Base-by-base conservation (phyloP, 352 stramenopile genomes). In the Phytopythium kandeliae region DNA sequence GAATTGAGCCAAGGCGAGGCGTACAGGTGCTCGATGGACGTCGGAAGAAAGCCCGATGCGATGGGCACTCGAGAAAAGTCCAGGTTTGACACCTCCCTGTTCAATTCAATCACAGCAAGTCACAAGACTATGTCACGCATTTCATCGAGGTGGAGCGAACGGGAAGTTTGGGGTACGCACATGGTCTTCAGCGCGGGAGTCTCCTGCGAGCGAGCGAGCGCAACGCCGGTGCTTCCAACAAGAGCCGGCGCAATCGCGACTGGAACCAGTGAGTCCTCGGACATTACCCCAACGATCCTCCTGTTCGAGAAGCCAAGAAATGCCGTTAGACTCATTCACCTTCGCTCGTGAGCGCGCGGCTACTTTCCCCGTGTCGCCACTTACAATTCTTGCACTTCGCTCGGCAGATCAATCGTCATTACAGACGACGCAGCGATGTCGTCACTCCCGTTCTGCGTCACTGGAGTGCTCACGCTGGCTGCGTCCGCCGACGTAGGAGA, bases 51-150 rank as follows among this genome's bases (percentile, higher is more conserved):
- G 17, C 44, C 60, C 35, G 48, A 19, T 19, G 22, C 54, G 19
- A 75, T 61, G 4, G 51, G 22, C 28, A 70, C 36, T n/a, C 49
- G 30, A 42, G 24, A 62, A 22, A 75, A 55, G 28, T 75, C 66
- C 19, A 75, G 28, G 40, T 75, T 75, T 28, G 50, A 60, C 15
- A 75, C 31, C 26, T 72, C 63, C 33, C 66, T 75, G 40, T 15
- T 17, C 34, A 6, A 56, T 33, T 7, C 6, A 26, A 13, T 1
- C 22, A 21, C 19, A 31, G 22, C 24, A 3, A 16, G 25, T 21
- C 3, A 25, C 16, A 15, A 24, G 13, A 16, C n/a, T 1, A 15
- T 3, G 17, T 36, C 15, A 16, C 11, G 10, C 0, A 10, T 5
- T 17, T 17, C 8, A 43, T 45, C 12, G 30, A 43, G n/a, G 16